A percentile compares a stretch with the other conserved stretches of the same genome.
Evolutionary conservation across 805 yeast species (phyloP).

Genomic region (Hanseniaspora lachancei): DNA sequence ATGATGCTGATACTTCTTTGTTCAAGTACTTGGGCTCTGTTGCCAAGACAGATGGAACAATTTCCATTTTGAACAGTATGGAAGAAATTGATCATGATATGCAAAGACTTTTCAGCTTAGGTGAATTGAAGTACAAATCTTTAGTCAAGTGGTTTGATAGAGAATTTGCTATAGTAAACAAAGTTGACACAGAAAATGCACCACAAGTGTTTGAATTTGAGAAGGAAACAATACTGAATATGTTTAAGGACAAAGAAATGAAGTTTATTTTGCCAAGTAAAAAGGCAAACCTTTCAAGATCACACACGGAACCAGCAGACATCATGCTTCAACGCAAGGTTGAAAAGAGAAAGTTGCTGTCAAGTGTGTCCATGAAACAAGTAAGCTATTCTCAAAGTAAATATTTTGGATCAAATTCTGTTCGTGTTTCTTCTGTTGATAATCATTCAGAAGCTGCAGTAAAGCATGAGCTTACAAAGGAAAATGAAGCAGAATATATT

Average conservation of each 20-base stretch:
- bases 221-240: background rate
- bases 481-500: background rate
- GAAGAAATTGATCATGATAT: constrained; percentile 31
- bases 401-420: background rate
- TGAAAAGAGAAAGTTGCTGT: background rate
- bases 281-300: background rate
- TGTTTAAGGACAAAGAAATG: background rate
- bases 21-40: constrained; percentile 32
- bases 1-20: constrained; percentile 20
- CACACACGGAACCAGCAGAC: background rate
- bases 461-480: background rate
- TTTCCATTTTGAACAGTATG: constrained; percentile 20
- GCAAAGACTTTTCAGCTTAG: constrained; percentile 48
- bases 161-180: background rate
- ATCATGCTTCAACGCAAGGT: background rate
- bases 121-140: constrained; percentile 26
- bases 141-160: background rate
- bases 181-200: background rate
- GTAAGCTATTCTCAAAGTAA: background rate
- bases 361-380: background rate
- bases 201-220: background rate
- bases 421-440: background rate
- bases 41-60: constrained; percentile 14
- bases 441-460: background rate
- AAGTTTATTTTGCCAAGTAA: background rate